These are phyloP conservation scores for Verticillium klebahnii DNA, from an alignment of 2,329 filamentous ascomycete species.

Conservation along the genomic window DNA sequence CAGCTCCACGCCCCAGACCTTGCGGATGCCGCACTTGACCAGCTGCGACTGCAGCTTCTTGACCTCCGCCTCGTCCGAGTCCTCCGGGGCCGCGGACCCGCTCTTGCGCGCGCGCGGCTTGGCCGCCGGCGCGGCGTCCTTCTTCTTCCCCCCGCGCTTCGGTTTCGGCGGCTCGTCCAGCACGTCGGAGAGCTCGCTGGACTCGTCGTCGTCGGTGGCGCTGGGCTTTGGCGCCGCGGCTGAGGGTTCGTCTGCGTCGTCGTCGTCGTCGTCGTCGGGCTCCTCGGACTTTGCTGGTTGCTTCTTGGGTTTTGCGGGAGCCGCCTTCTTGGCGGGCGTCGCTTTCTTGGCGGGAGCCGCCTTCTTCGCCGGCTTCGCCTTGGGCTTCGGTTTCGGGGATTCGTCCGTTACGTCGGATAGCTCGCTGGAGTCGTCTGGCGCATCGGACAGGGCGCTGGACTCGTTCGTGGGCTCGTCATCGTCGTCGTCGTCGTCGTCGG, in stretches of 20 bases:
- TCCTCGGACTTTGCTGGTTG: not conserved
- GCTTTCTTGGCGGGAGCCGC: not conserved
- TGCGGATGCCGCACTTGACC: slow-evolving; percentile 85
- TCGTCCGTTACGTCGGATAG: not conserved
- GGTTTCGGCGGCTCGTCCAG: slow-evolving; percentile 66
- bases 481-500: not conserved
- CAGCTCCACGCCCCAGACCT: slow-evolving; percentile 85
- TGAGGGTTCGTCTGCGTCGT: slow-evolving; percentile 1
- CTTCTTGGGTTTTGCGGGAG: not conserved
- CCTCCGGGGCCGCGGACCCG: slow-evolving; percentile 42
- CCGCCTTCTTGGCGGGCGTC: not conserved
- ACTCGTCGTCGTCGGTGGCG: slow-evolving; percentile 13
- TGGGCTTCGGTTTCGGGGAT: not conserved
- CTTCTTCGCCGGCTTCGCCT: not conserved
- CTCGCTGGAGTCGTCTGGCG: not conserved
- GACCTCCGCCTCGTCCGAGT: slow-evolving; percentile 73
- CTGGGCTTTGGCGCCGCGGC: slow-evolving; percentile 1
- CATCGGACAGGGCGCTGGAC: not conserved
- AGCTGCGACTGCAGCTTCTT: slow-evolving; percentile 86
- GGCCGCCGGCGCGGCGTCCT: slow-evolving; percentile 31
- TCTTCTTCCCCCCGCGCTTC: slow-evolving; percentile 47
- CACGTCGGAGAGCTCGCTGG: slow-evolving; percentile 63
- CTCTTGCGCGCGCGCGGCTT: slow-evolving; percentile 14
- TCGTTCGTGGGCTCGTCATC: not conserved
- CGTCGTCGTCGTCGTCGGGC: not conserved